Percentiles rank a stretch among this genome's conserved stretches.
Evolutionary conservation across 208 protist genomes (phyloP).

Genomic region (Angomonas desouzai): DNA sequence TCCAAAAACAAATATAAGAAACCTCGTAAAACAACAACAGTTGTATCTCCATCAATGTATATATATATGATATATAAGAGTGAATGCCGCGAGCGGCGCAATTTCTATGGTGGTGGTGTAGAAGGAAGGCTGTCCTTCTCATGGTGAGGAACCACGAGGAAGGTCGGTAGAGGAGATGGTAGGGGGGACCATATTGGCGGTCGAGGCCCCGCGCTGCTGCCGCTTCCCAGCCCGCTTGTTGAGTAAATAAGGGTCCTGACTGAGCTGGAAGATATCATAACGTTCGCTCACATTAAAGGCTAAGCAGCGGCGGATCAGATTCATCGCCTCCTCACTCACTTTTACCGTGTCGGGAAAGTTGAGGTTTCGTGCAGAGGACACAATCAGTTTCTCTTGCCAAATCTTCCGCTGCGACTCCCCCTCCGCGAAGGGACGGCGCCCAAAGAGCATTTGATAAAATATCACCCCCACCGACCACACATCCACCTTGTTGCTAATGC

Average conservation of each 20-base stretch:
- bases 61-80: slow-evolving; percentile 15
- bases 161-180: not conserved
- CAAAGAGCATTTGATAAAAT: slow-evolving; percentile 96
- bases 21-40: slow-evolving; percentile 11
- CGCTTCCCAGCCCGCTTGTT: slow-evolving; percentile 24
- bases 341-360: slow-evolving; percentile 63
- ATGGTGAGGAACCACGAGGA: slow-evolving; percentile 10
- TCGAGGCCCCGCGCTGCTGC: slow-evolving; percentile 2
- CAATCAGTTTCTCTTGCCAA: slow-evolving; percentile 79
- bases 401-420: slow-evolving; percentile 85
- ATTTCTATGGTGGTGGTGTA: not conserved
- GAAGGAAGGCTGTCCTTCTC: not conserved
- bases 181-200: slow-evolving; percentile 15
- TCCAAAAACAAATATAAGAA: slow-evolving; percentile 14
- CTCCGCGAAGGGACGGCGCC: slow-evolving; percentile 92
- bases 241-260: slow-evolving; percentile 63
- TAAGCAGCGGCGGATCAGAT: slow-evolving; percentile 67
- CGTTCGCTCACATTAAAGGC: slow-evolving; percentile 65
- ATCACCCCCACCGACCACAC: slow-evolving; percentile 93
- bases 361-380: slow-evolving; percentile 49
- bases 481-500: slow-evolving; percentile 87
- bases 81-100: not conserved
- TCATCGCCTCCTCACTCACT: slow-evolving; percentile 79
- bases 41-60: slow-evolving; percentile 2
- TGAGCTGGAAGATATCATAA: slow-evolving; percentile 68